Base-by-base conservation (phyloP, 2,329 filamentous ascomycete species). In the Fusarium napiforme region DNA sequence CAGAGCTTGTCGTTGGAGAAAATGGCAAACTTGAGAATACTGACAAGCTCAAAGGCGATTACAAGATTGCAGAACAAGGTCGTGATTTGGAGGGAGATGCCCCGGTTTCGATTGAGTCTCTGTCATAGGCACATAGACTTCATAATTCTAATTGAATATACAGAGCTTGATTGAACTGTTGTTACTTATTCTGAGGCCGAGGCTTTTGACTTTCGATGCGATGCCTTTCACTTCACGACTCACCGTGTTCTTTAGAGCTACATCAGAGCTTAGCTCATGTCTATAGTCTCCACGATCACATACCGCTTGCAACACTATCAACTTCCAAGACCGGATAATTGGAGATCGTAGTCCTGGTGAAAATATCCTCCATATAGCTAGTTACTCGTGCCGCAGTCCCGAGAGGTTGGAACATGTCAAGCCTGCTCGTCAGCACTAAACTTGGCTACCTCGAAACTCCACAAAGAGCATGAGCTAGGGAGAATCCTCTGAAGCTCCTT, bases 11-110 rank as follows among this genome's bases (percentile, higher is more conserved):
- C 55, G 78, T 86, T 15, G 83, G 78, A 11, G 70, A 77, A 3
- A 78, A 84, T 67, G 84, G 84, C 0, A 79, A 84, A 72, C 66
- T 87, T 28, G 79, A 80, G 43, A 83, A 83, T 9, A 80, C 78
- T 23, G 79, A 82, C 5, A 66, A 81, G 16, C 78, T 88, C 32
- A 83, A 81, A 67, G 86, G 86, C 16, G 68, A 79, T 12, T 67
- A 74, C 52, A 77, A 76, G 62, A 46, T 80, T 23, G 42, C 58
- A 12, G 67, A 79, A 21, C 72, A 43, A 15, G 78, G 78, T 3
- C 70, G 79, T 32, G 49, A 71, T 23, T 42, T 80, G 47, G 72
- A 76, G 19, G 78, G 78, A 12, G 79, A 80, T 64, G 68, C 75
- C 36, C 56, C 75, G 5, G 70, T 78, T 15, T 75, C 75, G 3